These are phyloP conservation scores for Aspergillus unguis DNA, from an alignment of 2,329 filamentous ascomycete species.

Conservation along the genomic window DNA sequence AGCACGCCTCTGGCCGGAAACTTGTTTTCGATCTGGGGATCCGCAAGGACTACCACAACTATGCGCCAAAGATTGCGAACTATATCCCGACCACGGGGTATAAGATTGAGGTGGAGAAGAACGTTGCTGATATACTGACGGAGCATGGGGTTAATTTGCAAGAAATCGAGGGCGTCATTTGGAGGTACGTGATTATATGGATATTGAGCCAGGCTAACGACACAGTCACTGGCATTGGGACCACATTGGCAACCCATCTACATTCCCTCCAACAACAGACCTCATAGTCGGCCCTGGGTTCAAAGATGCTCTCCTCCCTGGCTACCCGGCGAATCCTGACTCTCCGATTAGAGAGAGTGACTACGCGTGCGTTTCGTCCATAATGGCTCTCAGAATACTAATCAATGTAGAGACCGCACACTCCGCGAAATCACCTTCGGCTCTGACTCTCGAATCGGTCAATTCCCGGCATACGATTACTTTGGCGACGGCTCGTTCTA, in stretches of 20 bases:
- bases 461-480: conserved; percentile 45
- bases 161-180: conserved; percentile 27
- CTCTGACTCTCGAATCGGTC: conserved; percentile 24
- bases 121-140: conserved; percentile 26
- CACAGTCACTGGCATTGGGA: conserved; percentile 30
- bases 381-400: background rate
- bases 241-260: conserved; percentile 26
- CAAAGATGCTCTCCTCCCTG: conserved; percentile 16
- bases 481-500: conserved; percentile 58
- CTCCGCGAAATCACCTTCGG: conserved; percentile 20
- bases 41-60: conserved; percentile 30
- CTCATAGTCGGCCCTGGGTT: conserved; percentile 26
- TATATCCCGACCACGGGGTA: conserved; percentile 18
- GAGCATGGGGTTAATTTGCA: conserved; percentile 14
- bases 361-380: conserved; percentile 10
- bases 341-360: conserved; percentile 15
- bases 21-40: conserved; percentile 32
- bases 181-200: conserved; percentile 11
- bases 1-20: conserved; percentile 7
- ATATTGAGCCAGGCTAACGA: background rate
- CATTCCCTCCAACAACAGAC: conserved; percentile 23
- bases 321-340: conserved; percentile 20
- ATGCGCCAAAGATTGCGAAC: conserved; percentile 20
- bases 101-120: conserved; percentile 20
- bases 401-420: conserved; percentile 8